Conservation (phyloP, 495 filamentous ascomycete genomes). For the Stereocaulon alpinum region DNA sequence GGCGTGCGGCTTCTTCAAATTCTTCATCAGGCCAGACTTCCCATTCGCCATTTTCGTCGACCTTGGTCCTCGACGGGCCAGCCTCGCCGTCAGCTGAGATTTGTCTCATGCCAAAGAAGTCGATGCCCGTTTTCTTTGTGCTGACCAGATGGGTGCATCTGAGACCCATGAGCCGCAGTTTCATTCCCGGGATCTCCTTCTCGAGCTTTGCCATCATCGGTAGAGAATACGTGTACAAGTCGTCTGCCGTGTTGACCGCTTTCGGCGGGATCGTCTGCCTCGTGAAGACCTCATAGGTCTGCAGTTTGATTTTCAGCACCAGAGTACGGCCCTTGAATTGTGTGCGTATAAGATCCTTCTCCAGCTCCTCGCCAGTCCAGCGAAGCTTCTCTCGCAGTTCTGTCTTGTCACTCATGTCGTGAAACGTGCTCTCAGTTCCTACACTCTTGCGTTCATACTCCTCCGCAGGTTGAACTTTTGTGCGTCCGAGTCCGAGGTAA, state of each 20-base stretch:
- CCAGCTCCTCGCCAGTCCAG: slow-evolving; percentile 72
- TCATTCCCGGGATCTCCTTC: slow-evolving; percentile 73
- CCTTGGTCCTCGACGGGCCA: background rate
- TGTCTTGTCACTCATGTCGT: slow-evolving; percentile 58
- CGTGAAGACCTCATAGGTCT: slow-evolving; percentile 85
- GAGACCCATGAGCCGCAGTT: slow-evolving; percentile 77
- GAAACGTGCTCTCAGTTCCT: slow-evolving; percentile 87
- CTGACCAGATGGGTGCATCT: slow-evolving; percentile 78
- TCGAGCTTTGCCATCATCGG: slow-evolving; percentile 83
- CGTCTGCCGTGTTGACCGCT: slow-evolving; percentile 61
- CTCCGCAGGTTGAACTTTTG: slow-evolving; percentile 74
- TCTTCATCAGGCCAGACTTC: slow-evolving; percentile 60
- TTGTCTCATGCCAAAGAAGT: slow-evolving; percentile 61
- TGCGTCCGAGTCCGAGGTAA: slow-evolving; percentile 82
- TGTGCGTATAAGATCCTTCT: slow-evolving; percentile 70
- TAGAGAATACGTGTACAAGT: slow-evolving; percentile 69
- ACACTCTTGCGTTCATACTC: slow-evolving; percentile 89
- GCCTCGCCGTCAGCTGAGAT: background rate
- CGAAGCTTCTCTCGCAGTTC: slow-evolving; percentile 70
- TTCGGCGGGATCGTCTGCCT: slow-evolving; percentile 66
- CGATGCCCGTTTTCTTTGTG: slow-evolving; percentile 63
- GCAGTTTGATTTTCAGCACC: slow-evolving; percentile 85
- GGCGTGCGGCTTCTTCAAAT: slow-evolving; percentile 53
- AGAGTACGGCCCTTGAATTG: slow-evolving; percentile 84
- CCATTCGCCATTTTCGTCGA: slow-evolving; percentile 38